phyloP scores from a whole-genome alignment of 257 asterid genomes.

The Solanum paucissectum region DNA sequence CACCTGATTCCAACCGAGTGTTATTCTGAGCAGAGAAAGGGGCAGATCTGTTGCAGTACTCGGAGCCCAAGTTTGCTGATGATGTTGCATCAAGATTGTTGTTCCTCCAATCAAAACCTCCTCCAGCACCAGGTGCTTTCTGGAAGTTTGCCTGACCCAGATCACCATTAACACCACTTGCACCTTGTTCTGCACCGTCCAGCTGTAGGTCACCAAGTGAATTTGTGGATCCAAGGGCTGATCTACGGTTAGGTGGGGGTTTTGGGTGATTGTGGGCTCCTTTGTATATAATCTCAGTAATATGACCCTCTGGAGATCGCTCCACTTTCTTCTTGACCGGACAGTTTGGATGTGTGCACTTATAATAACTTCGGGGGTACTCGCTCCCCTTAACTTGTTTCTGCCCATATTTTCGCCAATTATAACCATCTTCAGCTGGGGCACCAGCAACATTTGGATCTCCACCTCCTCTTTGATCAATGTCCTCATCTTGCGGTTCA shows the following conservation, averaged over 20 bases:
- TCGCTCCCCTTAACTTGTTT: slow-evolving; percentile 81
- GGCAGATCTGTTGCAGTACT: slow-evolving; percentile 26
- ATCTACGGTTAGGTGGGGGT: slow-evolving; percentile 56
- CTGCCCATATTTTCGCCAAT: slow-evolving; percentile 89
- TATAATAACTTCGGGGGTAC: slow-evolving; percentile 83
- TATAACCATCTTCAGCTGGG: slow-evolving; percentile 66
- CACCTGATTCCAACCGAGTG: slow-evolving; percentile 34
- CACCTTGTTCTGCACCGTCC: slow-evolving; percentile 36
- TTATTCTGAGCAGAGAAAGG: slow-evolving; percentile 29
- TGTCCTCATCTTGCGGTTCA: slow-evolving; percentile 41
- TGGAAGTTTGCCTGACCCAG: slow-evolving; percentile 34
- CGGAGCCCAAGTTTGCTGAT: slow-evolving; percentile 25
- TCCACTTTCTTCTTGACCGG: slow-evolving; percentile 81
- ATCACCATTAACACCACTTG: slow-evolving; percentile 21
- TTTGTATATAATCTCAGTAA: slow-evolving; percentile 72
- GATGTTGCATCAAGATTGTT: slow-evolving; percentile 41
- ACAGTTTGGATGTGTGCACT: slow-evolving; percentile 64
- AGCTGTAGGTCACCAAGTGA: slow-evolving; percentile 28
- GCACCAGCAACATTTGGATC: slow-evolving; percentile 40
- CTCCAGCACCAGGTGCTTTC: slow-evolving; percentile 23
- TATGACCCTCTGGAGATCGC: slow-evolving; percentile 62
- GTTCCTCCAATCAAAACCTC: slow-evolving; percentile 32
- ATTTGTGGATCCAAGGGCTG: slow-evolving; percentile 38
- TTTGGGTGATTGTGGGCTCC: slow-evolving; percentile 72
- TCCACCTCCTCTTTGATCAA: slow-evolving; percentile 41